Evolutionary conservation across 108 stramenopile genomes (phyloP), one percentile per base, ranked within the genome.

Genomic region (Cyclotella kingstonii): DNA sequence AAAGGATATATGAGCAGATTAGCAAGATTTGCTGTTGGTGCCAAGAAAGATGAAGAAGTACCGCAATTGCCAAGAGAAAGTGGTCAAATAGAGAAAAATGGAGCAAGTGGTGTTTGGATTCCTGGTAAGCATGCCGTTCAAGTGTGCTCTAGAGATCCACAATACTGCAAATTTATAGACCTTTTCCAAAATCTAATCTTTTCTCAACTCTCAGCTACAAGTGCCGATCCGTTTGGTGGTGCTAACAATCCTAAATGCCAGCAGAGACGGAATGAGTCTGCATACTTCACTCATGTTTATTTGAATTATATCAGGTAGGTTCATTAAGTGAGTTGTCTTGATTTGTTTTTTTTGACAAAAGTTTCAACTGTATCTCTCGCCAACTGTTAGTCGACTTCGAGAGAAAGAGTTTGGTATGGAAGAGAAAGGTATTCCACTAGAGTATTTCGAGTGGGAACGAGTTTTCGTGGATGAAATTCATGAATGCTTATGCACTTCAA

Each of bases 401-500:
- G 36, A 73, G 26, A 67, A 86, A 30, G 66, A 72, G 9, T 82
- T 87, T 63, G 39, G 71, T 7, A 19, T 31, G 22, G 38, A 54
- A 26, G 77, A 84, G 7, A 82, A 67, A 49, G 89, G 86, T 5
- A 70, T 91, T 14, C 86, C 89, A 10, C 45, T 91, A 4, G 89
- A 91, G 44, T 91, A 81, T 42, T 91, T 85, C 46, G 73, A 77
- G 31, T 91, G 79, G 79, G 81, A 91, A 43, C 59, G 89, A 14
- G 57, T 91, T 22, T 76, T 91, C 25, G 79, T 87, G 27, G 89
- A 91, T 58, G 89, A 91, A 64, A 78, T 81, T 8, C 88, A 89
- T 38, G 88, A 89, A 56, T 68, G 58, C 41, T 59, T 89, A 0
- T 81, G 81, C 35, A 80, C 81, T 11, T 68, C 79, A 0, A 79